Evolutionary conservation across 225 moss, liverwort and hornwort species (phyloP).

Genomic region (Physcomitrellopsis africana): DNA sequence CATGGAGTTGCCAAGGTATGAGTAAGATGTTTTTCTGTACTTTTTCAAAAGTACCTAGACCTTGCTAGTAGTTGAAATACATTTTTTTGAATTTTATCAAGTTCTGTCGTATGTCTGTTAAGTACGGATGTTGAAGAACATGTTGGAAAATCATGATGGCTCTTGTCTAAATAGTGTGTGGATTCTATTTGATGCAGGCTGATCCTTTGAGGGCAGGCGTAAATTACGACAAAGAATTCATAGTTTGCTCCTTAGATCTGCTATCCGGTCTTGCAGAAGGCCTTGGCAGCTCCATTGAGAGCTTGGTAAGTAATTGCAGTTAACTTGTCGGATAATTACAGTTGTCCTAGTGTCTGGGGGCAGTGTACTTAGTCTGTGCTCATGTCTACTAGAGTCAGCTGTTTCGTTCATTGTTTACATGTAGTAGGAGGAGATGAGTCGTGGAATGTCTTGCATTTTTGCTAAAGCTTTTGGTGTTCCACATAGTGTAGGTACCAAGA

Average conservation of each 20-base stretch:
- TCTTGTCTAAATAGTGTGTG: slow-evolving; percentile 10
- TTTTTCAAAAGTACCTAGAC: neutral
- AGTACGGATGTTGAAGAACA: neutral
- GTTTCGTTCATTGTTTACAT: slow-evolving; percentile 8
- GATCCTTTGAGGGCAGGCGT: slow-evolving; percentile 98
- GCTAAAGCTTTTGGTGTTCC: slow-evolving; percentile 29
- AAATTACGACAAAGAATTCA: slow-evolving; percentile 96
- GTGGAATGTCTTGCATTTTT: neutral
- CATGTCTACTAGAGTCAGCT: slow-evolving; percentile 15
- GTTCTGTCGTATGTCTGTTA: slow-evolving; percentile 21
- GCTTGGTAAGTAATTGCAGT: slow-evolving; percentile 64
- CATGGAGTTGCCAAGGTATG: slow-evolving; percentile 94
- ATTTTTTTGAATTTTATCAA: slow-evolving; percentile 3
- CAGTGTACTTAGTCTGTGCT: neutral
- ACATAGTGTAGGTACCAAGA: slow-evolving; percentile 71
- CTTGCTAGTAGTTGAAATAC: slow-evolving; percentile 4
- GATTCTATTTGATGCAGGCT: slow-evolving; percentile 55
- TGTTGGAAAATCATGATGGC: neutral
- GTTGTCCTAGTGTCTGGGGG: neutral
- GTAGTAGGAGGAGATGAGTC: neutral
- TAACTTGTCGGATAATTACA: neutral
- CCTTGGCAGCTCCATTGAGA: slow-evolving; percentile 95
- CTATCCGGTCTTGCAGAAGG: slow-evolving; percentile 98
- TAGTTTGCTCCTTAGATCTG: slow-evolving; percentile 97
- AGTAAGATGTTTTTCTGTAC: slow-evolving; percentile 16